These are phyloP conservation scores for Aureobasidium sp. DNA, from an alignment of 2,329 filamentous ascomycete species.

Conservation along the genomic window DNA sequence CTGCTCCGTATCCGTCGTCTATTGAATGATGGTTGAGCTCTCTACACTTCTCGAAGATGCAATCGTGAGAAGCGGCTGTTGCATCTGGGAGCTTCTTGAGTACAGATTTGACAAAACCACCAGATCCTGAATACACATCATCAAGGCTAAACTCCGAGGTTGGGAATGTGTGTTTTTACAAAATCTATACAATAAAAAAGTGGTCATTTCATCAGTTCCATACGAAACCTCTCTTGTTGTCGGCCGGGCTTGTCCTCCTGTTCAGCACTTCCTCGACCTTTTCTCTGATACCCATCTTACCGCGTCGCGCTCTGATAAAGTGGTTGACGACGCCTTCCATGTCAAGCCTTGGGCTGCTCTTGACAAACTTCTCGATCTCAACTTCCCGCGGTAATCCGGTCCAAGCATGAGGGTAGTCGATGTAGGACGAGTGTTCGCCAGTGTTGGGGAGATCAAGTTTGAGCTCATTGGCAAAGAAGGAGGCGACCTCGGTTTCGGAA, in stretches of 20 bases:
- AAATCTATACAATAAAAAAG: background rate
- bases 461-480: conserved; percentile 57
- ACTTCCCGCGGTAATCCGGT: conserved; percentile 67
- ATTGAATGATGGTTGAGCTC: background rate
- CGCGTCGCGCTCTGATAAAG: conserved; percentile 32
- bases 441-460: conserved; percentile 52
- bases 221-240: background rate
- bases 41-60: background rate
- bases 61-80: background rate
- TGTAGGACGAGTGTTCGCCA: conserved; percentile 45
- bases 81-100: background rate
- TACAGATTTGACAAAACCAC: too few species aligned
- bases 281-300: conserved; percentile 43
- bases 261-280: conserved; percentile 56
- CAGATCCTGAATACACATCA: background rate
- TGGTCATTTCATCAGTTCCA: background rate
- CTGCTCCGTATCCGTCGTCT: background rate
- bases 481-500: conserved; percentile 46
- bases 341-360: conserved; percentile 21
- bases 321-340: conserved; percentile 30
- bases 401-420: conserved; percentile 60
- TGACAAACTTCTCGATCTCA: conserved; percentile 43
- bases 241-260: conserved; percentile 21
- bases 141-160: background rate
- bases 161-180: background rate